Evolutionary conservation across 305 asterid genomes (phyloP), one percentile per base, ranked within the genome.

Genomic region (Solanum chacoense): DNA sequence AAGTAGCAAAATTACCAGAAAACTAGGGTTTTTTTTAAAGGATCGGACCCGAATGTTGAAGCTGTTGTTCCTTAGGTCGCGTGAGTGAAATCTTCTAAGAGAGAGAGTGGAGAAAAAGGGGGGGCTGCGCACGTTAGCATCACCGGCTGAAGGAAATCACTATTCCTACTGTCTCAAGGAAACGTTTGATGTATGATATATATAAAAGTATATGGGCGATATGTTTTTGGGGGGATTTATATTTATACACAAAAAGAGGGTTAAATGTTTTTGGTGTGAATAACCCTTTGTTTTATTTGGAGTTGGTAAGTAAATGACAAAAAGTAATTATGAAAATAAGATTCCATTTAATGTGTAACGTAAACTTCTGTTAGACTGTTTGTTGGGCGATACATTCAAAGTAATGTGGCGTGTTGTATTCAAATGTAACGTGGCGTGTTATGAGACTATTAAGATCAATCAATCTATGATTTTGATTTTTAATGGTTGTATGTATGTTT

Each of bases 101-200:
- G 69, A 80, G 85, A 79, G 37, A n/a, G 72, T 22, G 72, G 72
- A 65, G 63, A n/a, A 20, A 59, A 59, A 4, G 14, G 5, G 26
- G n/a, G 86, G 87, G 50, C 12, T 32, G 87, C 87, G 75, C 75
- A 59, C 87, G 87, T 84, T 84, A 59, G 87, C 75, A 71, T 55
- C 50, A 22, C 87, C 86, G 73, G 86, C 9, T 18, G 32, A 83
- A 45, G 40, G 73, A 83, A 50, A 4, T 9, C 45, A 84, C 87
- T 55, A 13, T 71, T 71, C 87, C 50, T 84, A 59, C 87, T 84
- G 87, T 73, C 75, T 42, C 37, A 8, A 42, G 0, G 85, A 42
- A 75, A 38, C 63, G 67, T 26, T 13, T 26, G 85, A 40, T 79
- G 71, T 63, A 26, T 40, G 35, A 79, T 24, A 38, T 40, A 38